Evolutionary conservation across 2,329 filamentous ascomycete genomes (phyloP).

Genomic region (Chrysoporthe cubensis): DNA sequence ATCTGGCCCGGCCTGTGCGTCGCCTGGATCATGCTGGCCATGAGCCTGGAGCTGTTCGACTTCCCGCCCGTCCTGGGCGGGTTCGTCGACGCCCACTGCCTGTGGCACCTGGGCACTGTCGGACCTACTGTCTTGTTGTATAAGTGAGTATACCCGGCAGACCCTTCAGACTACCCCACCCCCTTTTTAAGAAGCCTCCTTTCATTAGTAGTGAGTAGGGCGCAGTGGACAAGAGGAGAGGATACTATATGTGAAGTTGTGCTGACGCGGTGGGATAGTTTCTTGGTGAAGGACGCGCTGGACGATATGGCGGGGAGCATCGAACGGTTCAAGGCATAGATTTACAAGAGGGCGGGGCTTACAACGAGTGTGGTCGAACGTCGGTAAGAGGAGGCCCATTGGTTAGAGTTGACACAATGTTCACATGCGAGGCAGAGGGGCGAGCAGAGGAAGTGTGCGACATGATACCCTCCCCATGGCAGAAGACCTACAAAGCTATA

Average conservation of each 20-base stretch:
- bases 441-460: background rate
- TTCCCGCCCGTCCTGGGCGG: constrained; percentile 79
- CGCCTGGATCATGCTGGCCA: constrained; percentile 87
- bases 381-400: background rate
- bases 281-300: constrained; percentile 81
- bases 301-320: constrained; percentile 71
- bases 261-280: constrained; percentile 55
- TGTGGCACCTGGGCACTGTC: constrained; percentile 96
- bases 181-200: no score
- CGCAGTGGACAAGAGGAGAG: background rate
- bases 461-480: constrained; percentile 3
- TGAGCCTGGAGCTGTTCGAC: constrained; percentile 95
- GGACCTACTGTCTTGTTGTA: constrained; percentile 90
- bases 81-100: constrained; percentile 86
- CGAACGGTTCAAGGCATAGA: constrained; percentile 70
- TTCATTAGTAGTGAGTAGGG: no score
- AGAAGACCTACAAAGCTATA: background rate
- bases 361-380: background rate
- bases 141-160: constrained; percentile 66
- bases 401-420: background rate
- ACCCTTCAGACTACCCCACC: no score
- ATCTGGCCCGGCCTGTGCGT: constrained; percentile 90
- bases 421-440: background rate
- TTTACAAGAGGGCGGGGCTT: background rate
- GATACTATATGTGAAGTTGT: constrained; percentile 28